A percentile compares a stretch with the other conserved stretches of the same genome.
Evolutionary conservation across 768 basidiomycete genomes (phyloP).

Genomic region (Podaxis carcinomalis): DNA sequence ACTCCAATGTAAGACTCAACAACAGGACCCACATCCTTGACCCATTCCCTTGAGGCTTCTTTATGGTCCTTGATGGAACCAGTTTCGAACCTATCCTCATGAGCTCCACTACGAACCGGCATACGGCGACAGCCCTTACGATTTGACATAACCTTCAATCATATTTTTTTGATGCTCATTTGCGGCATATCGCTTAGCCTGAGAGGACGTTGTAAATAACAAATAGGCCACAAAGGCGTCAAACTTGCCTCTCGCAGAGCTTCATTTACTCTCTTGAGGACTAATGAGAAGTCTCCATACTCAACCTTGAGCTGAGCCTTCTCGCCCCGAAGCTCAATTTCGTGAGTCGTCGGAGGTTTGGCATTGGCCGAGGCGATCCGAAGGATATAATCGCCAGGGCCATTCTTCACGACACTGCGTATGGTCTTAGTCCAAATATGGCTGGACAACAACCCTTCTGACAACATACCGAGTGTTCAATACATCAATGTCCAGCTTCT

Average conservation of each 20-base stretch:
- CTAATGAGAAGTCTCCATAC: constrained; percentile 69
- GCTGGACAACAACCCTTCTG: background rate
- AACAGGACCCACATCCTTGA: constrained; percentile 81
- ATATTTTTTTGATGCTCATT: constrained; percentile 71
- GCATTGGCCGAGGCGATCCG: constrained; percentile 67
- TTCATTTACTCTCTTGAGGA: constrained; percentile 48
- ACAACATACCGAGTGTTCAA: constrained; percentile 70
- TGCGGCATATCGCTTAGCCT: constrained; percentile 73
- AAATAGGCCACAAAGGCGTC: background rate
- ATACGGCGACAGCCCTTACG: constrained; percentile 36
- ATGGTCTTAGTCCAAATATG: background rate
- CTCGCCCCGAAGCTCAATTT: constrained; percentile 36
- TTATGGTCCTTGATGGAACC: constrained; percentile 81
- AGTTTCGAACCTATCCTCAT: constrained; percentile 54
- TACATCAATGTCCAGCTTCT: constrained; percentile 70
- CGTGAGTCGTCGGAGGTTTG: constrained; percentile 35
- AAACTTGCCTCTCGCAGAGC: constrained; percentile 54
- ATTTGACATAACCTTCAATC: constrained; percentile 76
- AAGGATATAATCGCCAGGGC: constrained; percentile 57
- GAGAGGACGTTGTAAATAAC: background rate
- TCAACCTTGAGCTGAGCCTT: constrained; percentile 57
- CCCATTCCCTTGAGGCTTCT: constrained; percentile 75
- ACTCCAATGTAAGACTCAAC: constrained; percentile 85
- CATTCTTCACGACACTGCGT: constrained; percentile 66
- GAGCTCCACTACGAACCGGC: background rate